Evolutionary conservation across 2,329 filamentous ascomycete species (phyloP).

Genomic region (Lecanicillium sp.): DNA sequence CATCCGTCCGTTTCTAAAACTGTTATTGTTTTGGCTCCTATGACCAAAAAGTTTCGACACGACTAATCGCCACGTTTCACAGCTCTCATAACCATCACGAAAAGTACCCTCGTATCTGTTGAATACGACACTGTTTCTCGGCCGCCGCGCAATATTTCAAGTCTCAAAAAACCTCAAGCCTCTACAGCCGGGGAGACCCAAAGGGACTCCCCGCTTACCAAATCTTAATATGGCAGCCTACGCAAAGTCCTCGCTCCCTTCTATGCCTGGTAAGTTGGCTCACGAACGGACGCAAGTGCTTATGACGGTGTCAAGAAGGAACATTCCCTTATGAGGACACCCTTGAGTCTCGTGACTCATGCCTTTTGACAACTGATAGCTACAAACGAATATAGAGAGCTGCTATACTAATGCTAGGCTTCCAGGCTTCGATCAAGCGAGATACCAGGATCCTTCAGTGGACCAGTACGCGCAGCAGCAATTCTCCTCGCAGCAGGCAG

Average conservation of each 20-base stretch:
- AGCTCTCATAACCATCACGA: no score
- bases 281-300: conserved; percentile 10
- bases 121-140: no score
- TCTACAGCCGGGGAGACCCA: conserved; percentile 42
- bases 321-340: neutral
- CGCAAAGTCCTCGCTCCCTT: conserved; percentile 70
- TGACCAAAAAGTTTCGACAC: no score
- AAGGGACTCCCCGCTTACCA: conserved; percentile 43
- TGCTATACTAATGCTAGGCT: conserved; percentile 1
- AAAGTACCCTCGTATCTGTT: no score
- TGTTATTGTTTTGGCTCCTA: no score
- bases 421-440: conserved; percentile 50
- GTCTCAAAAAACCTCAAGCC: conserved; percentile 50
- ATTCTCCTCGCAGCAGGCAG: conserved; percentile 34
- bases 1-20: no score
- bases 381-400: no score
- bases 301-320: no score
- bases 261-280: conserved; percentile 71
- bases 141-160: no score
- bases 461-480: conserved; percentile 41
- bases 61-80: no score
- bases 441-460: conserved; percentile 50
- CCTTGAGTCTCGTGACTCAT: no score
- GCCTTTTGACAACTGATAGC: neutral
- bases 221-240: conserved; percentile 37